Evolutionary conservation across 768 basidiomycete species (phyloP).

Genomic region (Myochromella boudieri): DNA sequence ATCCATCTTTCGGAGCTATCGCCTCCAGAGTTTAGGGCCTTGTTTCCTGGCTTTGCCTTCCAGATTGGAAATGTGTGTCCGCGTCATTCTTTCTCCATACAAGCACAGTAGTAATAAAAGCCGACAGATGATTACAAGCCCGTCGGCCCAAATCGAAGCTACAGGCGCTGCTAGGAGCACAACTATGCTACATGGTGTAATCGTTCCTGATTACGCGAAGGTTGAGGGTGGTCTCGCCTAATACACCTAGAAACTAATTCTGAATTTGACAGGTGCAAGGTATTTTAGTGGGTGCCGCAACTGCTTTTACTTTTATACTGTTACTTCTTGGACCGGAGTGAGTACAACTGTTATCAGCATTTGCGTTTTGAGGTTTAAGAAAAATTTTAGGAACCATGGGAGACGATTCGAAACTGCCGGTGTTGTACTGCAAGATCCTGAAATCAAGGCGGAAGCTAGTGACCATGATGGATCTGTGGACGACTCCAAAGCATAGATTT

Average conservation of each 20-base stretch:
- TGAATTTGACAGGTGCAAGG: not conserved
- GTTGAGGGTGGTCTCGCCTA: not conserved
- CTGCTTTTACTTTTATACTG: not conserved
- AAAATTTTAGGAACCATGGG: not conserved
- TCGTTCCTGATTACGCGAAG: not conserved
- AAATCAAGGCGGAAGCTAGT: not conserved
- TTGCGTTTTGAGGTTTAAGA: not conserved
- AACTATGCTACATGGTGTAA: not conserved
- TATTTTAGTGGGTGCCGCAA: not conserved
- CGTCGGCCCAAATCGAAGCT: constrained; percentile 77
- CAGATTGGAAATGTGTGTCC: constrained; percentile 72
- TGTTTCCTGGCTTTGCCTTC: constrained; percentile 83
- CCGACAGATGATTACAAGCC: constrained; percentile 63
- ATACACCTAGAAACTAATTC: not conserved
- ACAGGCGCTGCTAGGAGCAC: not conserved
- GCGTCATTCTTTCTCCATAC: too few species aligned
- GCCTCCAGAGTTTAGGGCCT: constrained; percentile 84
- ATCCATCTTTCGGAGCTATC: constrained; percentile 83
- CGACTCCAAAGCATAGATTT: too few species aligned
- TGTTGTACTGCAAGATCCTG: not conserved
- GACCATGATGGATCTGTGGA: too few species aligned
- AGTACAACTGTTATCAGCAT: not conserved
- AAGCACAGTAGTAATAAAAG: too few species aligned
- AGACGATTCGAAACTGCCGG: not conserved
- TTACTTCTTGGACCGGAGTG: constrained; percentile 1